phyloP scores from a whole-genome alignment of 1,284 basidiomycete genomes.

The Tylopilus sp. region DNA sequence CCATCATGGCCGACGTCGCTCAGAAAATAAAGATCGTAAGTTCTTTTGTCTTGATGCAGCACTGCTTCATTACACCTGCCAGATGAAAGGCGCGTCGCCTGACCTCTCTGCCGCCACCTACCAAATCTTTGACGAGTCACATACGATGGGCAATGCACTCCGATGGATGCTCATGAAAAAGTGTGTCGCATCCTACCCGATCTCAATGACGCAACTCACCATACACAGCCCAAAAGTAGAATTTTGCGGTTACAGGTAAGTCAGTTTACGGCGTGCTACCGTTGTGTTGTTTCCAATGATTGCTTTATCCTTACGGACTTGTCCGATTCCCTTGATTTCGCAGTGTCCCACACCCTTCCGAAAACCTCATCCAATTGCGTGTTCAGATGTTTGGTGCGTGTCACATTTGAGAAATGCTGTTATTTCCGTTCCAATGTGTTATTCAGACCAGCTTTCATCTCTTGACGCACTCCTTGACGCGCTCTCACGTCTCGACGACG shows the following conservation, averaged over 20 bases:
- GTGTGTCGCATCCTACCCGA: conserved; percentile 59
- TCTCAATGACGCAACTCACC: neutral
- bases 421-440: conserved; percentile 10
- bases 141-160: conserved; percentile 95
- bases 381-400: conserved; percentile 98
- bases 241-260: conserved; percentile 97
- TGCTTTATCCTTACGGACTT: conserved; percentile 19
- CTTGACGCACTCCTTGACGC: conserved; percentile 82
- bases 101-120: conserved; percentile 94
- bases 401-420: neutral
- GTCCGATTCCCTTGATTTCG: conserved; percentile 9
- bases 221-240: conserved; percentile 90
- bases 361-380: conserved; percentile 94
- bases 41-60: conserved; percentile 5
- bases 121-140: conserved; percentile 93
- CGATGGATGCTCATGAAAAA: conserved; percentile 99
- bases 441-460: conserved; percentile 81
- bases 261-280: conserved; percentile 3
- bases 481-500: conserved; percentile 78
- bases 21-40: conserved; percentile 70
- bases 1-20: conserved; percentile 57
- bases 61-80: conserved; percentile 10
- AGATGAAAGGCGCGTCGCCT: conserved; percentile 82
- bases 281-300: neutral
- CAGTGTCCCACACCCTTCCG: conserved; percentile 95